Conservation (phyloP, 2,329 filamentous ascomycete genomes). For the Trichoderma hamatum region DNA sequence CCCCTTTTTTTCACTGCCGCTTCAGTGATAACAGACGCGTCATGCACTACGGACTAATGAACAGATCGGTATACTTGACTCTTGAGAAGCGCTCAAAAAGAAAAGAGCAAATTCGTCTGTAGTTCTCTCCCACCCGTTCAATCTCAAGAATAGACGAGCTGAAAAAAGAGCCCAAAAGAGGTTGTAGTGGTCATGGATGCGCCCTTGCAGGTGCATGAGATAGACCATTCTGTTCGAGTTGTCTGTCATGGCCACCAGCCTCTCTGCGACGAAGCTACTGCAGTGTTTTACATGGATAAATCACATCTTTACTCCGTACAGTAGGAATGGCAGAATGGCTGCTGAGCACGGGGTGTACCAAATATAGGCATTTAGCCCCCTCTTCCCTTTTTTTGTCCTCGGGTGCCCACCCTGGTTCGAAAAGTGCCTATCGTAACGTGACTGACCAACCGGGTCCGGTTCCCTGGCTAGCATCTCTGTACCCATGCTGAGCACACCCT, state of each 20-base stretch:
- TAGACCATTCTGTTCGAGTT: neutral
- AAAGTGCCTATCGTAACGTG: slow-evolving; percentile 20
- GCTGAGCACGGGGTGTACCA: neutral
- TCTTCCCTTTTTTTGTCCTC: neutral
- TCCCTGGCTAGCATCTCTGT: slow-evolving; percentile 22
- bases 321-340: neutral
- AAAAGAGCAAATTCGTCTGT: neutral
- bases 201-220: slow-evolving; percentile 4
- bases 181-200: neutral
- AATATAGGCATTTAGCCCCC: neutral
- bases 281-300: neutral
- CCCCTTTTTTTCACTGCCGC: slow-evolving; percentile 9
- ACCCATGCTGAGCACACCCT: slow-evolving; percentile 10
- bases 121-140: neutral
- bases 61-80: neutral
- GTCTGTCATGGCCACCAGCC: neutral
- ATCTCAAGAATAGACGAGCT: neutral
- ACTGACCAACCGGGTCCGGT: slow-evolving; percentile 18
- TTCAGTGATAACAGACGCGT: neutral
- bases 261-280: neutral
- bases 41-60: neutral
- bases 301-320: neutral
- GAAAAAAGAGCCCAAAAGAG: neutral
- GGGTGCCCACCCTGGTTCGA: neutral
- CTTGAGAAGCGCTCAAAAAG: neutral